Evolutionary conservation across 768 basidiomycete species (phyloP).

Genomic region (Psilocybe subaeruginosa): DNA sequence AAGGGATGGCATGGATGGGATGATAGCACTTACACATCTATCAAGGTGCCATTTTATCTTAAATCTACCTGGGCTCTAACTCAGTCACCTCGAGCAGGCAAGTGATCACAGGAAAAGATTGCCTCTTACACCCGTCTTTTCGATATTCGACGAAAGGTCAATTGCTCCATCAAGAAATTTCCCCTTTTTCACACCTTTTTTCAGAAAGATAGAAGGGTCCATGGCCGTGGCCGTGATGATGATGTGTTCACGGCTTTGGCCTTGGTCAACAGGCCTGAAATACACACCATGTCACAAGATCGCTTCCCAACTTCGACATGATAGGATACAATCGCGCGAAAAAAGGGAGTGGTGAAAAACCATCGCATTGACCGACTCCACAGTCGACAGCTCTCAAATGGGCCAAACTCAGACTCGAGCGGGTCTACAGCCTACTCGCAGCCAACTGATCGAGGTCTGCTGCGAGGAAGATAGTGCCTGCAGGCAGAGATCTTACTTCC

Average conservation of each 20-base stretch:
- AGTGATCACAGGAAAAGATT: not conserved
- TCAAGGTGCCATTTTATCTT: not conserved
- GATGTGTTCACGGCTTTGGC: not conserved
- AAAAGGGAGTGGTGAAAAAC: not conserved
- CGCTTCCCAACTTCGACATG: not conserved
- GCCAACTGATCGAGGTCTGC: not conserved
- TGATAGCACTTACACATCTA: not conserved
- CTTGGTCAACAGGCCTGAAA: not conserved
- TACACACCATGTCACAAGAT: not conserved
- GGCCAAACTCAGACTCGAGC: not conserved
- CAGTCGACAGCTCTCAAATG: not conserved
- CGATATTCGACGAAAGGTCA: not conserved
- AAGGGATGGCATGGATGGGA: not conserved
- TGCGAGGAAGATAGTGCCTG: not conserved
- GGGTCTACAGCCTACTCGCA: not conserved
- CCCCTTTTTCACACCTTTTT: not conserved
- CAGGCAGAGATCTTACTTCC: not conserved
- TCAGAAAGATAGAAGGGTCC: not conserved
- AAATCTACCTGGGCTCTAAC: not conserved
- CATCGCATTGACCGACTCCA: not conserved
- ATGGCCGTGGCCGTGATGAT: not conserved
- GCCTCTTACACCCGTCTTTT: not conserved
- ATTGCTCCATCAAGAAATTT: not conserved
- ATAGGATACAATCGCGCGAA: not conserved
- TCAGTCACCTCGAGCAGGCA: not conserved